A percentile compares a stretch with the other conserved stretches of the same genome.
Conservation (phyloP, 2,329 filamentous ascomycete species). For the Clarireedia monteithiana region DNA sequence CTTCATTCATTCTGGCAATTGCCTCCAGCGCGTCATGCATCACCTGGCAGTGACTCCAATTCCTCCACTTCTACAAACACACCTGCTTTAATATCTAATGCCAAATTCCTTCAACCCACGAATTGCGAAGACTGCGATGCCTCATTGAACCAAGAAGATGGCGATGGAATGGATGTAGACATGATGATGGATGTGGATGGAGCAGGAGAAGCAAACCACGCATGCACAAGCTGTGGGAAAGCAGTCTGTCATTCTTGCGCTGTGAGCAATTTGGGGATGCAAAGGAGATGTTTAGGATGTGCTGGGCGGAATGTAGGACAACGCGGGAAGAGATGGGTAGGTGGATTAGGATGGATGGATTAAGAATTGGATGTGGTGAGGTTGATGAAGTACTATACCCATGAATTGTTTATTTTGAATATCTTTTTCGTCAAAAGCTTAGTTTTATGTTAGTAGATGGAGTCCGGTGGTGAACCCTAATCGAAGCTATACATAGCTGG, state of each 20-base stretch:
- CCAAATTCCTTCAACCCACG: conserved; percentile 24
- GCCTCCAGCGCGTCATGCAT: conserved; percentile 27
- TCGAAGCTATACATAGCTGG: too few species aligned
- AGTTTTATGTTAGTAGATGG: too few species aligned
- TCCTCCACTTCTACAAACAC: conserved; percentile 10
- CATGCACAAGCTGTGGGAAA: conserved; percentile 45
- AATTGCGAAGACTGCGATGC: conserved; percentile 49
- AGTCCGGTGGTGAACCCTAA: too few species aligned
- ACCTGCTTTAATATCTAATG: background rate
- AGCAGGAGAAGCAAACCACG: conserved; percentile 21
- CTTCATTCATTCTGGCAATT: conserved; percentile 57
- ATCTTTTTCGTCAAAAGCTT: too few species aligned
- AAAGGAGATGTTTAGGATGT: conserved; percentile 46
- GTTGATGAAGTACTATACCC: background rate
- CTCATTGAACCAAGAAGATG: conserved; percentile 21
- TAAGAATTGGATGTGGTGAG: background rate
- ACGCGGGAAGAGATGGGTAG: conserved; percentile 15
- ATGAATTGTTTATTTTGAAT: background rate
- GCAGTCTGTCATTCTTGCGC: conserved; percentile 53
- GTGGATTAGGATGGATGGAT: conserved; percentile 18
- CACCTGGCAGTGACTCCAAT: conserved; percentile 27
- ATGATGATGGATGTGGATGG: conserved; percentile 31
- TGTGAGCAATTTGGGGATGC: conserved; percentile 48
- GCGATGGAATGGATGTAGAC: conserved; percentile 37
- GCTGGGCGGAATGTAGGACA: conserved; percentile 26